A percentile compares a stretch with the other conserved stretches of the same genome.
Conservation (phyloP, 2,329 filamentous ascomycete species). For the Sporothrix phasma region DNA sequence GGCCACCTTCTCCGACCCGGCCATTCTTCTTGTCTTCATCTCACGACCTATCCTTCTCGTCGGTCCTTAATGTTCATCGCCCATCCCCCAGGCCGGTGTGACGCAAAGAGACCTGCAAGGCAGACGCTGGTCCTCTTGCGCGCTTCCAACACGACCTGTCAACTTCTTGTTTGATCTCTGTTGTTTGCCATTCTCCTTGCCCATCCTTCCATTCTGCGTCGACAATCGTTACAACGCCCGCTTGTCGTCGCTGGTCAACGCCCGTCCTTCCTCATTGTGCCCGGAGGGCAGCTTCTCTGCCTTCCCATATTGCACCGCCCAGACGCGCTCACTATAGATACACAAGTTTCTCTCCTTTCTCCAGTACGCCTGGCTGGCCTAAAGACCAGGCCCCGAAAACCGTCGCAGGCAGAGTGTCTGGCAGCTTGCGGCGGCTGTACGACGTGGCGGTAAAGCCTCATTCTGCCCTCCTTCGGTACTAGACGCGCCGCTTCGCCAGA, state of each 20-base stretch:
- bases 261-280: not conserved
- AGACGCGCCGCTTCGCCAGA: not conserved
- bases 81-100: not conserved
- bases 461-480: not conserved
- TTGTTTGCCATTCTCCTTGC: not conserved
- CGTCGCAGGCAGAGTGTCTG: constrained; percentile 3
- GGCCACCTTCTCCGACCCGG: constrained; percentile 6
- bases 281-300: not conserved
- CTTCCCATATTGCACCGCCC: not conserved
- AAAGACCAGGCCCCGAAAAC: not conserved
- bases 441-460: not conserved
- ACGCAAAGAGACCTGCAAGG: not conserved
- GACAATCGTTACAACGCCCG: not conserved
- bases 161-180: not conserved
- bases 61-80: not conserved
- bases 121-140: not conserved
- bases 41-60: constrained; percentile 8
- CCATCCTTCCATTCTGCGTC: not conserved
- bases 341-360: not conserved
- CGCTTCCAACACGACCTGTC: not conserved
- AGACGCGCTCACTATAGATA: not conserved
- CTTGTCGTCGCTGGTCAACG: not conserved
- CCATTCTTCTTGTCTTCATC: not conserved
- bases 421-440: not conserved
- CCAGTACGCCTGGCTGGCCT: constrained; percentile 7